Percentiles rank a stretch among this genome's conserved stretches.
Evolutionary conservation across 441 rosid genomes (phyloP).

Genomic region (Mallotus repandus): DNA sequence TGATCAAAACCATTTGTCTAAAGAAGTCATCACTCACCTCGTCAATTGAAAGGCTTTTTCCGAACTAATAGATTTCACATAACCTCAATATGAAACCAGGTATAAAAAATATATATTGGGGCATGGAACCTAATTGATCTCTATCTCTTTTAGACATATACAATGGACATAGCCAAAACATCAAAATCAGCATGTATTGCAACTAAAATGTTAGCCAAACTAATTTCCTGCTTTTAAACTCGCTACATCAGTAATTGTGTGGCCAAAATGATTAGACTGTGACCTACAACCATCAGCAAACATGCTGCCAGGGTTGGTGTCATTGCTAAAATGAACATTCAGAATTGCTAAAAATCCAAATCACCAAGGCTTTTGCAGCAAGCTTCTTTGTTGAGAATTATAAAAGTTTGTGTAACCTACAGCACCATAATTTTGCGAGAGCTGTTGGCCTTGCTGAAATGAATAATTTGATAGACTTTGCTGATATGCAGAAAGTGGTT

Average conservation of each 20-base stretch:
- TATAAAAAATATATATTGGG: constrained; percentile 24
- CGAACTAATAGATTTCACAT: constrained; percentile 4
- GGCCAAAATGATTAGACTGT: constrained; percentile 9
- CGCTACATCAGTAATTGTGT: constrained; percentile 14
- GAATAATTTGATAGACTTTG: constrained; percentile 20
- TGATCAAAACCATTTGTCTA: too few species aligned
- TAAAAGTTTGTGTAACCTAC: constrained; percentile 14
- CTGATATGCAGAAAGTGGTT: constrained; percentile 28
- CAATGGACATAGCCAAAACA: constrained; percentile 31
- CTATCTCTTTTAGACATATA: constrained; percentile 26
- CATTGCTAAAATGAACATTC: constrained; percentile 25
- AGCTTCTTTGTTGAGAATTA: constrained; percentile 25
- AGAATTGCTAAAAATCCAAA: constrained; percentile 11
- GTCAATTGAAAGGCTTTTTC: constrained; percentile 1
- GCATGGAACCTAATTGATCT: constrained; percentile 18
- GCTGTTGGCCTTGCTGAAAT: constrained; percentile 32
- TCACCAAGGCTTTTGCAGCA: constrained; percentile 26
- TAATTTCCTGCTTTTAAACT: constrained; percentile 23
- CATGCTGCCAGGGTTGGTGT: constrained; percentile 30
- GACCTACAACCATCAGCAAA: constrained; percentile 24
- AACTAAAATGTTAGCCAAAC: constrained; percentile 10
- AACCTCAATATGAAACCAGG: constrained; percentile 16
- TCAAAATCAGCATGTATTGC: background rate
- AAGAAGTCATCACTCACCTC: background rate
- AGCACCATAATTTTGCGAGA: constrained; percentile 28